Evolutionary conservation across 768 basidiomycete species (phyloP).

Genomic region (Rhodosporidiobolus odoratus): DNA sequence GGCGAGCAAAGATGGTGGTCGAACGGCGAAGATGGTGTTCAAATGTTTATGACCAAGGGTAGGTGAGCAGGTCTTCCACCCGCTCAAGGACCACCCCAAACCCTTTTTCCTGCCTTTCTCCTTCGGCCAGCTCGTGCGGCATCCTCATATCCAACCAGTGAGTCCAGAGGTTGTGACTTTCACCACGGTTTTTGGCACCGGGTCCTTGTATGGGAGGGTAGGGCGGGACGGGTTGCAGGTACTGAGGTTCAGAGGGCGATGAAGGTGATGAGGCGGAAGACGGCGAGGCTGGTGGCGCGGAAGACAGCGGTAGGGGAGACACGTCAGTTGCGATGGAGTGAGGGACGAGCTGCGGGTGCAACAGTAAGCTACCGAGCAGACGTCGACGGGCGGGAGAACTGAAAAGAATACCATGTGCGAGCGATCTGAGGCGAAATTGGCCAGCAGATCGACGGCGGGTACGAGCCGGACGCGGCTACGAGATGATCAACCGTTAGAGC

Average conservation of each 20-base stretch:
- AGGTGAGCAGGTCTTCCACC: no score
- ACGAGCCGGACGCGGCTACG: conserved; percentile 37
- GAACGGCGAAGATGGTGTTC: no score
- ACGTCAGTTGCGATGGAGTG: not conserved
- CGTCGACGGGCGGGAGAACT: not conserved
- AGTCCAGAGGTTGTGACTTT: conserved; percentile 32
- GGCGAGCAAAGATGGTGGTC: no score
- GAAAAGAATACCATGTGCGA: conserved; percentile 32
- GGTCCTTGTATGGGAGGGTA: conserved; percentile 16
- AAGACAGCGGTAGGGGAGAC: not conserved
- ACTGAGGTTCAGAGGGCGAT: not conserved
- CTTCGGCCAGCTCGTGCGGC: not conserved
- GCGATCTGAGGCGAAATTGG: conserved; percentile 36
- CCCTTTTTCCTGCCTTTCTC: not conserved
- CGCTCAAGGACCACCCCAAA: no score
- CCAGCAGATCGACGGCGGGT: conserved; percentile 2
- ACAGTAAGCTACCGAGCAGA: not conserved
- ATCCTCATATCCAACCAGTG: conserved; percentile 29
- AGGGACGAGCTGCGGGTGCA: not conserved
- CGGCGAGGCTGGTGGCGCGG: no score
- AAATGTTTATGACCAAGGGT: no score
- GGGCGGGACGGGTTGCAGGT: conserved; percentile 10
- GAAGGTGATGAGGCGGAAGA: not conserved
- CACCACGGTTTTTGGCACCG: not conserved
- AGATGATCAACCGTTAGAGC: no score